A percentile compares a stretch with the other conserved stretches of the same genome.
Evolutionary conservation across 495 filamentous ascomycete genomes (phyloP).

Genomic region (Gamarada debralockiae): DNA sequence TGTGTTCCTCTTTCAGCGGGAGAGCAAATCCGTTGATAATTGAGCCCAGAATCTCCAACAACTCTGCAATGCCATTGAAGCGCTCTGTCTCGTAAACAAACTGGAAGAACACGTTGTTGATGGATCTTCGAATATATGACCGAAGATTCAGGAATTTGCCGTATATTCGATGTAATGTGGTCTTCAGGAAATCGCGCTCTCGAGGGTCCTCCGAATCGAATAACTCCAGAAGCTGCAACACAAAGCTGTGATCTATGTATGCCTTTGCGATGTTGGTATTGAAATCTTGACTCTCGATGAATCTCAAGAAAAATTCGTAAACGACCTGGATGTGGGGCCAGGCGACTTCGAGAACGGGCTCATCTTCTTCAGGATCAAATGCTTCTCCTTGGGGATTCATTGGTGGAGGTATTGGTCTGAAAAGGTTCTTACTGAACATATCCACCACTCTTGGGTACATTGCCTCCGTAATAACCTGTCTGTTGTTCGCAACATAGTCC

Average conservation of each 20-base stretch:
- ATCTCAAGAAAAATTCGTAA: constrained; percentile 98
- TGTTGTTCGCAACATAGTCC: constrained; percentile 97
- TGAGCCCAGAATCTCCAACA: constrained; percentile 94
- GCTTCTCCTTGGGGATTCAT: constrained; percentile 98
- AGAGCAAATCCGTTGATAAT: constrained; percentile 99
- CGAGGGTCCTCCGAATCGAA: constrained; percentile 98
- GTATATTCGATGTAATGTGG: constrained; percentile 95
- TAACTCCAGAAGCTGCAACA: constrained; percentile 93
- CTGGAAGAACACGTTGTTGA: constrained; percentile 99
- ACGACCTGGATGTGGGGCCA: constrained; percentile 99
- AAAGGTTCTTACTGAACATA: constrained; percentile 99
- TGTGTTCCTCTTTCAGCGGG: constrained; percentile 97
- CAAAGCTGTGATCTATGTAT: constrained; percentile 97
- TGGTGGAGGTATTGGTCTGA: constrained; percentile 93
- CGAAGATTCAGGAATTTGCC: constrained; percentile 98
- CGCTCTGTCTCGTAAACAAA: constrained; percentile 98
- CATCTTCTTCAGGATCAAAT: constrained; percentile 98
- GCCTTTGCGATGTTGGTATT: constrained; percentile 99
- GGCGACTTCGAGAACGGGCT: constrained; percentile 95
- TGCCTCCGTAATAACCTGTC: constrained; percentile 95
- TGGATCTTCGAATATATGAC: constrained; percentile 95
- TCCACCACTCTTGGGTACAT: constrained; percentile 99
- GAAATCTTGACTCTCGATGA: constrained; percentile 99
- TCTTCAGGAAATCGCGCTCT: constrained; percentile 97
- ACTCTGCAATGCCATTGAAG: constrained; percentile 96